A percentile compares a stretch with the other conserved stretches of the same genome.
These are phyloP conservation scores for Helotiales sp. DNA, from an alignment of 2,329 filamentous ascomycete species.

Conservation along the genomic window DNA sequence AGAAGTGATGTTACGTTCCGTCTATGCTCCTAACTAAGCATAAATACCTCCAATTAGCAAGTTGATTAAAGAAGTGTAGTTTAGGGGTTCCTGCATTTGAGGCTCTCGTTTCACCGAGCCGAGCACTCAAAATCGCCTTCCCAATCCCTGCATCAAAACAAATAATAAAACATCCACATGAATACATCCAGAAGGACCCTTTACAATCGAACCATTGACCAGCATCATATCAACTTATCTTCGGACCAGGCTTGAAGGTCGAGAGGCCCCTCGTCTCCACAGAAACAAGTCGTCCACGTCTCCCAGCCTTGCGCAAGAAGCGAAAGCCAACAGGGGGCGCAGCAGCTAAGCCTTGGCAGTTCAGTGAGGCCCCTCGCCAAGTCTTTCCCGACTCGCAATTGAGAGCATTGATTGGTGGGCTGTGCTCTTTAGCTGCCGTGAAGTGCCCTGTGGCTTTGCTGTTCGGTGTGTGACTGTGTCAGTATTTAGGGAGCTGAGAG, in stretches of 20 bases:
- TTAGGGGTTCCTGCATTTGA: too few species aligned
- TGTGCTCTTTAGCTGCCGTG: background rate
- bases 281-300: background rate
- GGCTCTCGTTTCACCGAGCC: too few species aligned
- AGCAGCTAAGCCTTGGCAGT: background rate
- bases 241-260: background rate
- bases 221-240: background rate
- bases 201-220: background rate
- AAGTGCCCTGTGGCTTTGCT: background rate
- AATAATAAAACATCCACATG: too few species aligned
- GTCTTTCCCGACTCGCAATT: background rate
- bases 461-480: slow-evolving; percentile 8
- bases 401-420: background rate
- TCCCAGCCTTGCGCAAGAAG: background rate
- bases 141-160: too few species aligned
- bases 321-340: background rate
- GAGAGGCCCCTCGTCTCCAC: slow-evolving; percentile 2
- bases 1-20: too few species aligned
- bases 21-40: too few species aligned
- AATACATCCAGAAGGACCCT: too few species aligned
- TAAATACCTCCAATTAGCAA: too few species aligned
- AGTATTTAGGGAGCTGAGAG: background rate
- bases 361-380: slow-evolving; percentile 6
- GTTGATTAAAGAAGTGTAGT: too few species aligned
- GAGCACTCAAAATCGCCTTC: too few species aligned